Base-by-base conservation (phyloP, 2,329 filamentous ascomycete species). In the Trichoderma arundinaceum region DNA sequence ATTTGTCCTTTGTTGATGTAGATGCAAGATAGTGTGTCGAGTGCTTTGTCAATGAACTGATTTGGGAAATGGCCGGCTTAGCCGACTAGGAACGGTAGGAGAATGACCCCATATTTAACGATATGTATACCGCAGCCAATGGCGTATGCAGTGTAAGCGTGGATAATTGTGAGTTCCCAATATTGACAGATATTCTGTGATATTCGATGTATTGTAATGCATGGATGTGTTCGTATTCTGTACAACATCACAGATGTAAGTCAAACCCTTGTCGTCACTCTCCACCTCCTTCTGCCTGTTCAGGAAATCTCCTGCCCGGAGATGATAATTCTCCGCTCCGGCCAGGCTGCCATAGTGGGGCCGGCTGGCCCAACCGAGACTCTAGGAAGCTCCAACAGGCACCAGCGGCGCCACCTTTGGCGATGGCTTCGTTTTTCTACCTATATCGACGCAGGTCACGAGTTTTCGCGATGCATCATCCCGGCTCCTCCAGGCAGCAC, bases 401-500 rank as follows among this genome's bases (percentile, higher is more conserved):
- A 57, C 33, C 62, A 57, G 53, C 32, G 53, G 15, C 39, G 35
- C 33, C n/a, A 35, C 57, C 19, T 28, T 49, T 46, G 41, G 15
- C 5, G 49, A 56, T 64, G n/a, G 39, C 41, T 28, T 43, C 44
- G 46, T 33, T 54, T 41, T n/a, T 35, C 41, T 59, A 32, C 35
- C 32, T 15, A 59, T 43, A n/a, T 12, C 38, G n/a, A 13, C 22
- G 39, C 22, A 38, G 41, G 39, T 61, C 59, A 64, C 67, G 64
- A 60, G 64, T 22, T 61, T 56, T 64, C 64, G 64, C 48, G 67
- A 48, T 51, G 53, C 38, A 28, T 32, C 46, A 46, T 38, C 13
- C 54, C 32, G 17, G 6, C 41, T 32, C 12, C 19, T 66, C 58
- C 64, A 68, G 67, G 67, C 67, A 68, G 67, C 59, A 68, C 32